Evolutionary conservation across 2,329 filamentous ascomycete species (phyloP).

Genomic region (Mycosphaerelloides madeirae): DNA sequence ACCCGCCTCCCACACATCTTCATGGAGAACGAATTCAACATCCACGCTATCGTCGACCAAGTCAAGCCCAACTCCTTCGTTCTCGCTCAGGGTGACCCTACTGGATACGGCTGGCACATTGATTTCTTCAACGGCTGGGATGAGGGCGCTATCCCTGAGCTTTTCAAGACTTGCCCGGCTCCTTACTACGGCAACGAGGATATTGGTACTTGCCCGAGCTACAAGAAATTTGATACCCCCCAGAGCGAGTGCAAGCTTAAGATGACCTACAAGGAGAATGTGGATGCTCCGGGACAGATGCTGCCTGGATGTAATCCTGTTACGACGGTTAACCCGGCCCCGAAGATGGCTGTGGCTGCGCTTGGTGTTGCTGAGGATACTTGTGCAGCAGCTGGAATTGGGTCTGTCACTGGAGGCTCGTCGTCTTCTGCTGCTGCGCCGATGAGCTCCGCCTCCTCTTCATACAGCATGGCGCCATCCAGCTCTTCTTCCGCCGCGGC

Average conservation of each 20-base stretch:
- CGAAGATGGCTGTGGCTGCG: constrained; percentile 18
- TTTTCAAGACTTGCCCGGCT: constrained; percentile 62
- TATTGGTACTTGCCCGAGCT: constrained; percentile 54
- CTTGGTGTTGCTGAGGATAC: constrained; percentile 16
- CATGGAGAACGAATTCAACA: constrained; percentile 37
- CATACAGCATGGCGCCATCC: background rate
- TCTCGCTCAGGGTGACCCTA: constrained; percentile 45
- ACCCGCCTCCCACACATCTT: constrained; percentile 56
- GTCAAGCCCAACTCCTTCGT: constrained; percentile 39
- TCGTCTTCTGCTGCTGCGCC: background rate
- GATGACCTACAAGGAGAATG: constrained; percentile 40
- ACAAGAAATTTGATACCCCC: constrained; percentile 17
- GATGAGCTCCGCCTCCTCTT: background rate
- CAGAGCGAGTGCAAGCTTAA: constrained; percentile 46
- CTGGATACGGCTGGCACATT: constrained; percentile 50
- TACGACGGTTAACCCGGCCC: constrained; percentile 37
- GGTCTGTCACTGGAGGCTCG: background rate
- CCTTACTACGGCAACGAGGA: constrained; percentile 58
- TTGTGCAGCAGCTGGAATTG: constrained; percentile 10
- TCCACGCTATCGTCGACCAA: constrained; percentile 33
- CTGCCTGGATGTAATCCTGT: constrained; percentile 57
- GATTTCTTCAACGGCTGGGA: constrained; percentile 51
- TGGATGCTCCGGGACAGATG: constrained; percentile 42
- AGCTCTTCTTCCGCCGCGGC: background rate
- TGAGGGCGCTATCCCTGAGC: constrained; percentile 57